These are phyloP conservation scores for Pleurotus tuoliensis DNA, from an alignment of 768 basidiomycete genomes.

Conservation along the genomic window DNA sequence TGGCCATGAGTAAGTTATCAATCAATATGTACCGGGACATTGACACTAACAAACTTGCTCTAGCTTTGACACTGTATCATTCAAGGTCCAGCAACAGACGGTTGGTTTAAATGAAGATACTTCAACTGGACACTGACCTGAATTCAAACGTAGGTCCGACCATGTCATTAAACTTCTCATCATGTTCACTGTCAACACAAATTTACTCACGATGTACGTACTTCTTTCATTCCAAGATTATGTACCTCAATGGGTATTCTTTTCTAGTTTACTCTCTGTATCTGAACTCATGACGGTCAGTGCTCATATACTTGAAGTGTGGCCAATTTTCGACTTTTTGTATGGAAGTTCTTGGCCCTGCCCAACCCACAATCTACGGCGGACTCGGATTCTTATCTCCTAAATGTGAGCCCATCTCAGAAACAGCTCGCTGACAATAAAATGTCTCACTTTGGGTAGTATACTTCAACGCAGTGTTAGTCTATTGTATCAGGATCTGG, in stretches of 20 bases:
- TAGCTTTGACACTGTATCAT: not conserved
- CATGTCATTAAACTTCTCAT: too few relatives aligned
- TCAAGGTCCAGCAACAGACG: not conserved
- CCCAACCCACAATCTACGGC: constrained; percentile 6
- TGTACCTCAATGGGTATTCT: not conserved
- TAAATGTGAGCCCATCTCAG: not conserved
- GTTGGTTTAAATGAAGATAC: not conserved
- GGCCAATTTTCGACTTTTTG: not conserved
- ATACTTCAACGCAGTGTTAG: not conserved
- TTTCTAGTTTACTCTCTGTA: not conserved
- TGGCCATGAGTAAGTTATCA: not conserved
- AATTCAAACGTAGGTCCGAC: too few relatives aligned
- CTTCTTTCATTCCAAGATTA: not conserved
- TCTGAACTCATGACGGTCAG: too few relatives aligned
- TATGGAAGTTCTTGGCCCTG: constrained; percentile 6
- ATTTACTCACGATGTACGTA: not conserved
- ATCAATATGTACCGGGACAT: not conserved
- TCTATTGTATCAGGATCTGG: not conserved
- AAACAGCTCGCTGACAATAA: not conserved
- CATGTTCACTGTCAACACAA: too few relatives aligned
- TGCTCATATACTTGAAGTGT: not conserved
- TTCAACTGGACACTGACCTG: not conserved
- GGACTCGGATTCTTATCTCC: constrained; percentile 2
- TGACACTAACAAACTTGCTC: too few relatives aligned
- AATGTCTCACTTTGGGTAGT: not conserved